Base-by-base conservation (phyloP, 2,329 filamentous ascomycete genomes). In the Aspergillus sp. region DNA sequence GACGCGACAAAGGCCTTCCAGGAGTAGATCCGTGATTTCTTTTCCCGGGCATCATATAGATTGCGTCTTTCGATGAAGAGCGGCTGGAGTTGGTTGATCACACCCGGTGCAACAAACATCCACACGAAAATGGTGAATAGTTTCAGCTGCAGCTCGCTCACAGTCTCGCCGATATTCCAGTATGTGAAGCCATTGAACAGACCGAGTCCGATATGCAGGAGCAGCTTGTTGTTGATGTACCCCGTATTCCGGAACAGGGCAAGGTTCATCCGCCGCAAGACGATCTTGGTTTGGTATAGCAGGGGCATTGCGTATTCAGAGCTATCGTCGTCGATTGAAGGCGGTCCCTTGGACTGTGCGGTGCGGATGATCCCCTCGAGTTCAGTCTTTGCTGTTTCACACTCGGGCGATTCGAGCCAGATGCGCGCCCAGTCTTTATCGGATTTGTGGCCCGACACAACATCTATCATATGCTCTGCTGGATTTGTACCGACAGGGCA, bases 221-320 rank as follows among this genome's bases (percentile, higher is more conserved):
- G 73, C 56, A 87, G 69, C 71, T 87, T 87, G 76, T 83, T 86
- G 68, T 83, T 82, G 56, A 86, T 69, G 61, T 89, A 89, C 43
- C 86, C 82, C 4, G 78, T 81, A 66, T 89, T 89, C 54, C 88
- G 81, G 73, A 78, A 90, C 11, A 89, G 77, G 0, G 85, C 77
- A 0, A 83, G 65, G 68, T 89, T 89, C 64, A 87, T 83, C 12
- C 89, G 82, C 66, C 85, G 84, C 1, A 86, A 87, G 12, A 91
- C 78, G 65, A 85, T 80, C 5, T 77, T 78, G 5, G 81, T 88
- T 73, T 91, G 89, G 2, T 81, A 69, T 73, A 76, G 81, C 0
- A 84, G 74, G 0, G 87, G 78, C 1, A 85, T 85, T 1, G 88
- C 87, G 62, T 87, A 91, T 62, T 88, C 85, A 24, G 73, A 71